phyloP scores from a whole-genome alignment of 2,329 filamentous ascomycete genomes.

The Fusarium nygamai region DNA sequence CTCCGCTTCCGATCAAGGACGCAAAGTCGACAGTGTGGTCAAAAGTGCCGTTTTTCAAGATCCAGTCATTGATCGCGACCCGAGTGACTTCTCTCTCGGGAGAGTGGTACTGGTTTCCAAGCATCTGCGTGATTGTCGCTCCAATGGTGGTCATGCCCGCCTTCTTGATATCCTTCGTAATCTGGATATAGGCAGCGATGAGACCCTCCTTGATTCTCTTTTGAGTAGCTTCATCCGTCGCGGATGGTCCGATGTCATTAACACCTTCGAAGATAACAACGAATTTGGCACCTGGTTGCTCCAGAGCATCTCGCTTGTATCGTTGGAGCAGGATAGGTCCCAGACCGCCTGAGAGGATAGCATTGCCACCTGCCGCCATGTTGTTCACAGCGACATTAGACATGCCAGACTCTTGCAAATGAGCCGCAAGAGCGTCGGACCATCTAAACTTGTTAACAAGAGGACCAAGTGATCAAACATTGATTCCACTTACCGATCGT shows the following conservation, averaged over 20 bases:
- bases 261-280: slow-evolving; percentile 21
- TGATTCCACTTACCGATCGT: slow-evolving; percentile 4
- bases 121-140: slow-evolving; percentile 20
- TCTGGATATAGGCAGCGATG: slow-evolving; percentile 7
- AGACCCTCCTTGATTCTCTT: not conserved
- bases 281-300: slow-evolving; percentile 16
- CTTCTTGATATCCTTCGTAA: not conserved
- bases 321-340: slow-evolving; percentile 22
- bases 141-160: slow-evolving; percentile 2
- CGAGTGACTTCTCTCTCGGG: slow-evolving; percentile 11
- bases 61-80: slow-evolving; percentile 22
- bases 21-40: slow-evolving; percentile 29
- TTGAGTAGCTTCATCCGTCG: slow-evolving; percentile 8
- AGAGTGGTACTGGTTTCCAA: slow-evolving; percentile 20
- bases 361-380: slow-evolving; percentile 28
- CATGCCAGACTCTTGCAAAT: slow-evolving; percentile 8
- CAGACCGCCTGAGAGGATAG: slow-evolving; percentile 22
- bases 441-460: not conserved
- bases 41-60: slow-evolving; percentile 10
- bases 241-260: slow-evolving; percentile 20
- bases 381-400: slow-evolving; percentile 28
- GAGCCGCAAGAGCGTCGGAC: slow-evolving; percentile 22
- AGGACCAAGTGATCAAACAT: too few relatives aligned
- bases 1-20: slow-evolving; percentile 16
- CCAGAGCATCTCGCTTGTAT: slow-evolving; percentile 21